Percentiles rank a stretch among this genome's conserved stretches.
These are phyloP conservation scores for Mikania micrantha DNA, from an alignment of 129 eudicot genomes.

Conservation along the genomic window DNA sequence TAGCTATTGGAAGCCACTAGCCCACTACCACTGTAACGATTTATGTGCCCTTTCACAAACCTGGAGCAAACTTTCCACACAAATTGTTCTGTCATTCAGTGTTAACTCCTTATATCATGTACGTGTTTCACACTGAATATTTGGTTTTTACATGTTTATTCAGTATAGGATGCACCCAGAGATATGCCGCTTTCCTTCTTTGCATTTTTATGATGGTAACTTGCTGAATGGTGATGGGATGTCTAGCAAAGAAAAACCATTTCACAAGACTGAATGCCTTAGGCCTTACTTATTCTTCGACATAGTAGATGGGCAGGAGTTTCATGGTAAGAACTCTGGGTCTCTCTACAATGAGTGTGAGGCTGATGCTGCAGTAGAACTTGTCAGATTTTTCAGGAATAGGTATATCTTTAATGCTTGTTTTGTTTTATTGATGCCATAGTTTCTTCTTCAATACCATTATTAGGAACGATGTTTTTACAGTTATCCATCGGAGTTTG, in stretches of 20 bases:
- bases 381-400: constrained; percentile 54
- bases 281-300: constrained; percentile 94
- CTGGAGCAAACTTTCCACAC: neutral
- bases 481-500: constrained; percentile 75
- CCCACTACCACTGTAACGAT: neutral
- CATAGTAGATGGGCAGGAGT: constrained; percentile 79
- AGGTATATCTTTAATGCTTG: constrained; percentile 34
- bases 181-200: constrained; percentile 85
- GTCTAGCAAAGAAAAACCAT: constrained; percentile 56
- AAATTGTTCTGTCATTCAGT: neutral
- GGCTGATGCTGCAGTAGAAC: constrained; percentile 94
- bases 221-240: constrained; percentile 60
- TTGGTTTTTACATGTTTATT: constrained; percentile 9
- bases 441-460: neutral
- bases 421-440: neutral
- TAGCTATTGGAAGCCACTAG: neutral
- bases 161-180: constrained; percentile 99
- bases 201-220: constrained; percentile 85
- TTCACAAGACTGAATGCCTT: constrained; percentile 69
- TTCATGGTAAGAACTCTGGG: constrained; percentile 65
- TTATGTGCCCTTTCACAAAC: neutral
- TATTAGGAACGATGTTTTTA: constrained; percentile 3
- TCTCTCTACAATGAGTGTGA: constrained; percentile 86
- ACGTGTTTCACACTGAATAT: neutral
- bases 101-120: neutral